Evolutionary conservation across 768 basidiomycete genomes (phyloP), one percentile per base, ranked within the genome.

Genomic region (Tulasnella sp.): DNA sequence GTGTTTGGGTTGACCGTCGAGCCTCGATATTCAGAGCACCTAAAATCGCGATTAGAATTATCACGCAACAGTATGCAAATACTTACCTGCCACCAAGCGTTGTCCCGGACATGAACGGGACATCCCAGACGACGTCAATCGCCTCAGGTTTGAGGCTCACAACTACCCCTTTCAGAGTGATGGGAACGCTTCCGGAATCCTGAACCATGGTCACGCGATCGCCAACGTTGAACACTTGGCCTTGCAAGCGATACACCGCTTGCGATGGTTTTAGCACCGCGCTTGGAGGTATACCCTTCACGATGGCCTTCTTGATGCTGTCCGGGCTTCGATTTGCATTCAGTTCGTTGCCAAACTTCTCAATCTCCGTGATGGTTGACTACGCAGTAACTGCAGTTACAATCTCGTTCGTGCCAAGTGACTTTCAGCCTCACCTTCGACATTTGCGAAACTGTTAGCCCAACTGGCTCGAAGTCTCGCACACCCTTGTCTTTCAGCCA

Each of bases 111-210:
- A 99, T 95, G 87, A 99, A 99, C 0, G 96, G 90, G 34, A 93
- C 92, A 85, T 99, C 98, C 95, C 98, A 99, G 0, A 97, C 90
- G 34, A 99, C 93, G 85, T 99, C 98, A 90, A 99, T 93, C 4
- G 93, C 91, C 84, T 93, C 94, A 2, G 92, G 87, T 83, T 93
- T 95, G 83, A 99, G 86, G 20, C 97, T 95, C 77, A 99, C 91
- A 37, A 99, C 96, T 22, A 97, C 95, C 31, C 98, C 98, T 86
- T 97, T 98, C 76, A 92, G 93, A 0, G 92, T 92, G 20, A 99
- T 88, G 1, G 97, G 96, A 0, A 99, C 97, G 46, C 93, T 92
- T 41, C 97, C 97, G 0, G 96, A 93, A 84, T 99, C 98, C 83
- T 95, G 93, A 1, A 98, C 96, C 94, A 97, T 98, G 24, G 93